Evolutionary conservation across 1,139 yeast species (phyloP), one percentile per base, ranked within the genome.

Genomic region (Debaryomyces coudertii): DNA sequence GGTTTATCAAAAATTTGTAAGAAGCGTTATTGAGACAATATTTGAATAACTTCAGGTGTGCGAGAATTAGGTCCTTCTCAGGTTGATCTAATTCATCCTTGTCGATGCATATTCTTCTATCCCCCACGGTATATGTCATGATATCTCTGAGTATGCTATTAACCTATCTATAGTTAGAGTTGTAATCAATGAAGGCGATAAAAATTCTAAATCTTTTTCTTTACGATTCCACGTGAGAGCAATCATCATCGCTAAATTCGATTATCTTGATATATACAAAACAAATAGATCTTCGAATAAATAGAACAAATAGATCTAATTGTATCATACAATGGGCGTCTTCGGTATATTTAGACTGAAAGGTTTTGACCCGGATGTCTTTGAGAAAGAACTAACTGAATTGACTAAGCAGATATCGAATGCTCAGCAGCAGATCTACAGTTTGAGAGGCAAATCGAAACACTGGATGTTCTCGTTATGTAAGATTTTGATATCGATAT

Each of bases 361-460:
- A 52, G 72, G 69, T 47, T 79, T 79, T 53, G 77, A 80, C 54
- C 78, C 84, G 1, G 71, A 74, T 12, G 55, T 60, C 30, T 81
- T 76, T 58, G 87, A 83, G 51, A 71, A 66, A 48, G 80, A 80
- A 37, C 63, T 83, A 44, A 73, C 77, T 15, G 51, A 60, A 5
- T 51, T 82, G 9, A 68, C 81, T 1, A 63, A 63, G 7, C 62
- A 67, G 15, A 78, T 80, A 28, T 49, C 70, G 2, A 48, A 44
- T 16, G 66, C 63, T 12, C 76, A 77, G 46, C 66, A 67, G 46
- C 66, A 59, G 33, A 50, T 74, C 15, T 52, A 61, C 23, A 51
- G 56, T 23, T 54, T 66, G 43, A 49, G 50, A 36, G 42, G 48
- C 43, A 55, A 63, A 50, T 44, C 55, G 34, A 50, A 52, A 34